Conservation (phyloP, 202 grass and related monocot genomes). For the Schoenoplectus triqueter region DNA sequence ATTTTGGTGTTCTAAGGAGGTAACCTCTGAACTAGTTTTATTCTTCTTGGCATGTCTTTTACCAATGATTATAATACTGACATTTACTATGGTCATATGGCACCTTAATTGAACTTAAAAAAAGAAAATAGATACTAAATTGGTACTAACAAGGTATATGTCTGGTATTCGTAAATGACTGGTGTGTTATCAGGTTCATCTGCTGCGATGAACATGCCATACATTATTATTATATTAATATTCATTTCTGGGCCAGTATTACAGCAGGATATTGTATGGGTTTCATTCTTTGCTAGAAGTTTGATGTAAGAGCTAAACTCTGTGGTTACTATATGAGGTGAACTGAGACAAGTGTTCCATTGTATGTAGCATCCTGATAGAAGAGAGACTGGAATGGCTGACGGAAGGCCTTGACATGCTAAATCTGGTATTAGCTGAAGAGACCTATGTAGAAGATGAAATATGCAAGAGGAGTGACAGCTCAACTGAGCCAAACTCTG, state of each 20-base stretch:
- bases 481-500: constrained; percentile 40
- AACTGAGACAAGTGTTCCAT: constrained; percentile 45
- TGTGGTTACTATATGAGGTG: constrained; percentile 17
- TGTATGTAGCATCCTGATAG: constrained; percentile 73
- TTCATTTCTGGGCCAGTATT: not conserved
- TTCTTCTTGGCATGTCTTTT: not conserved
- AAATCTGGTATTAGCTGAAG: constrained; percentile 70
- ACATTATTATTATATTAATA: not conserved
- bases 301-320: constrained; percentile 28
- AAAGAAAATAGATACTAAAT: constrained; percentile 12
- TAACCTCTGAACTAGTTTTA: constrained; percentile 40
- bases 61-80: constrained; percentile 1
- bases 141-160: not conserved
- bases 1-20: constrained; percentile 97
- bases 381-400: constrained; percentile 91
- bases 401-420: constrained; percentile 79
- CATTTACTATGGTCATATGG: not conserved
- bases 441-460: constrained; percentile 53
- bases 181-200: not conserved
- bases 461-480: constrained; percentile 49
- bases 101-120: not conserved
- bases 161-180: not conserved
- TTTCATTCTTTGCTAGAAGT: constrained; percentile 39
- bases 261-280: constrained; percentile 32
- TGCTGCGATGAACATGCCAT: not conserved